Evolutionary conservation across 495 filamentous ascomycete species (phyloP).

Genomic region (Aspergillus ellipticus): DNA sequence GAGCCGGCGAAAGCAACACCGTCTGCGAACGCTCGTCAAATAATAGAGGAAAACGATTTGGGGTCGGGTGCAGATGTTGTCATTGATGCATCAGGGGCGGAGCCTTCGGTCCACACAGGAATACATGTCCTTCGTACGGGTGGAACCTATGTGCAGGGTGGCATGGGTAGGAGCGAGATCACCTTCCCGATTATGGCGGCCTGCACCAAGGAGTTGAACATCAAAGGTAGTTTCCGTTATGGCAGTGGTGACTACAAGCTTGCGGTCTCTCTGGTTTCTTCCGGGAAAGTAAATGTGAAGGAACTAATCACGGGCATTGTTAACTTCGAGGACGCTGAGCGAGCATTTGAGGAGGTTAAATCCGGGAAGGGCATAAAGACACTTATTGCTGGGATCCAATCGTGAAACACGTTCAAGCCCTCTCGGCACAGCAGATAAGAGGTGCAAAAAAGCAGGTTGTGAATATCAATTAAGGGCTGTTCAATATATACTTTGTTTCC

Average conservation of each 20-base stretch:
- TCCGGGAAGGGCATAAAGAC: slow-evolving; percentile 49
- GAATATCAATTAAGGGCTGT: no score
- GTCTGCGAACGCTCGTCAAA: slow-evolving; percentile 36
- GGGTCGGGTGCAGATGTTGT: slow-evolving; percentile 52
- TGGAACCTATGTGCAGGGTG: slow-evolving; percentile 58
- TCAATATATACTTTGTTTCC: no score
- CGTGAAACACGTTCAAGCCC: slow-evolving; percentile 7
- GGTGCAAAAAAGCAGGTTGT: background rate
- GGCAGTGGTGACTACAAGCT: slow-evolving; percentile 53
- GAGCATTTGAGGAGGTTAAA: slow-evolving; percentile 48
- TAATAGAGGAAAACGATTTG: slow-evolving; percentile 43
- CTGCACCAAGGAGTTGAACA: slow-evolving; percentile 50
- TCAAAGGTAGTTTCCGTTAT: slow-evolving; percentile 54
- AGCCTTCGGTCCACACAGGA: slow-evolving; percentile 50
- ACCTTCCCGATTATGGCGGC: slow-evolving; percentile 54
- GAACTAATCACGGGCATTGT: slow-evolving; percentile 49
- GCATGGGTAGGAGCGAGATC: slow-evolving; percentile 56
- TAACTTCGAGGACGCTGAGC: slow-evolving; percentile 50
- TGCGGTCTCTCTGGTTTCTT: slow-evolving; percentile 48
- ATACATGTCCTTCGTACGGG: slow-evolving; percentile 49
- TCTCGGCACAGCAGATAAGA: background rate
- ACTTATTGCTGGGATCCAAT: slow-evolving; percentile 38
- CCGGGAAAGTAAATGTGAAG: slow-evolving; percentile 50
- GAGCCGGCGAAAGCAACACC: slow-evolving; percentile 34
- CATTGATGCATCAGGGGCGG: slow-evolving; percentile 56